Evolutionary conservation across 2,329 filamentous ascomycete genomes (phyloP), one percentile per base, ranked within the genome.

Genomic region (Trichoderma polysporum): DNA sequence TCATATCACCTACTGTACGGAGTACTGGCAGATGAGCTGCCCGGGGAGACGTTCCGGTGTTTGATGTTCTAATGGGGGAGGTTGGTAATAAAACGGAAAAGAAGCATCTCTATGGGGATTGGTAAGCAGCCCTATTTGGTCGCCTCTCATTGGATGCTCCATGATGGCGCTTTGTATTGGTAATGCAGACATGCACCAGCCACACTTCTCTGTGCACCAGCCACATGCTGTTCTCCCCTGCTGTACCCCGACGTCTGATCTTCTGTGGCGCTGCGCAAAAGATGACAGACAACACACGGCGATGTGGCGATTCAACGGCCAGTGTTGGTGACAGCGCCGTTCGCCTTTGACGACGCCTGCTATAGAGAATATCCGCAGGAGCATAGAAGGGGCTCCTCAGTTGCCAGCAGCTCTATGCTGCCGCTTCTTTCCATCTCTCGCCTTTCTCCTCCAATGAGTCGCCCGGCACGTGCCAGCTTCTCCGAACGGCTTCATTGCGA

Each of bases 361-460:
- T 31, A 19, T 27, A 41, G 35, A n/a, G 29, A 39, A 47, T 25
- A 47, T 39, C n/a, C 22, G 29, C 50, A 25, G 27, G 31, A 37
- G 45, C 29, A 17, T 41, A 15, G 12, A 15, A 47, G 29, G 45
- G 35, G 60, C 49, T 29, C 50, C 60, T 54, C 35, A 15, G 35
- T 27, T 25, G 27, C 22, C 22, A 45, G 37, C 60, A 54, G 60
- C 49, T 54, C 53, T 19, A 68, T 66, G 66, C 58, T 45, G 65
- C 65, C 27, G 57, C 25, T 39, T 29, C 25, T 39, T 33, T 59
- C 66, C 19, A 57, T 49, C 50, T 12, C 27, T 53, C 49, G 27
- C 50, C 50, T 27, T 31, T 52, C 27, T 67, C 60, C 69, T 69
- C 69, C 68, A 68, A 74, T 76, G 75, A 74, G 29, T 39, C 50